Evolutionary conservation across 2,329 filamentous ascomycete species (phyloP).

Genomic region (Davidsoniella australis): DNA sequence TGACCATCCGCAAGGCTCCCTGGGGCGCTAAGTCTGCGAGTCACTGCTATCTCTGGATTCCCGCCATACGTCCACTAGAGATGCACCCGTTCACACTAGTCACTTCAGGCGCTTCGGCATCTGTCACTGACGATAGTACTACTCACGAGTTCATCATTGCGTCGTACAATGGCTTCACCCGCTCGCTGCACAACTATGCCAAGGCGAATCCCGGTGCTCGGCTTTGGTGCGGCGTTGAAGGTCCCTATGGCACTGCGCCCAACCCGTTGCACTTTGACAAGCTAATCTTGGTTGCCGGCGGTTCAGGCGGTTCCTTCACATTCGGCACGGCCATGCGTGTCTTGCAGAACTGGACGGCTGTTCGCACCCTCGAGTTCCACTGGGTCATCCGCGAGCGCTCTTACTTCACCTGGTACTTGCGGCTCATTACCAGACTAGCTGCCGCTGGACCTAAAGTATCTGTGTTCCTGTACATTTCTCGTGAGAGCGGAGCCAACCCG

Average conservation of each 20-base stretch:
- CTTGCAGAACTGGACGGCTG: constrained; percentile 16
- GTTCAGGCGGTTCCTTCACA: constrained; percentile 42
- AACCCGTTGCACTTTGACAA: constrained; percentile 35
- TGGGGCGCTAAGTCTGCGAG: constrained; percentile 32
- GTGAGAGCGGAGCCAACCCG: background rate
- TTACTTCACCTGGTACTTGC: constrained; percentile 22
- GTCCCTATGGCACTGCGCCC: constrained; percentile 40
- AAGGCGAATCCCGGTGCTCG: constrained; percentile 28
- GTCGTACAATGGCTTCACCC: constrained; percentile 41
- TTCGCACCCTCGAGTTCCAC: constrained; percentile 20
- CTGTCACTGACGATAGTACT: background rate
- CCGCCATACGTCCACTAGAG: constrained; percentile 36
- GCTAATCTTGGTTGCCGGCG: constrained; percentile 41
- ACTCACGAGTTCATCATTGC: constrained; percentile 42
- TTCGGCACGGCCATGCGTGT: constrained; percentile 24
- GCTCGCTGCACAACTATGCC: constrained; percentile 35
- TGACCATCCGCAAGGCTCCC: constrained; percentile 34
- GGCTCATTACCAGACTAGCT: constrained; percentile 20
- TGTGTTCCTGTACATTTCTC: constrained; percentile 22
- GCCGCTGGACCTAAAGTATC: constrained; percentile 18
- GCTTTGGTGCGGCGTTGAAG: constrained; percentile 37
- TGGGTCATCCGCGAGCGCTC: constrained; percentile 24
- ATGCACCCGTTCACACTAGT: constrained; percentile 49
- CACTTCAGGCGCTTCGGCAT: constrained; percentile 17
- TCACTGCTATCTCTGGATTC: constrained; percentile 49